A percentile compares a stretch with the other conserved stretches of the same genome.
Conservation (phyloP, 1,284 basidiomycete genomes). For the Ceratobasidium sp. region DNA sequence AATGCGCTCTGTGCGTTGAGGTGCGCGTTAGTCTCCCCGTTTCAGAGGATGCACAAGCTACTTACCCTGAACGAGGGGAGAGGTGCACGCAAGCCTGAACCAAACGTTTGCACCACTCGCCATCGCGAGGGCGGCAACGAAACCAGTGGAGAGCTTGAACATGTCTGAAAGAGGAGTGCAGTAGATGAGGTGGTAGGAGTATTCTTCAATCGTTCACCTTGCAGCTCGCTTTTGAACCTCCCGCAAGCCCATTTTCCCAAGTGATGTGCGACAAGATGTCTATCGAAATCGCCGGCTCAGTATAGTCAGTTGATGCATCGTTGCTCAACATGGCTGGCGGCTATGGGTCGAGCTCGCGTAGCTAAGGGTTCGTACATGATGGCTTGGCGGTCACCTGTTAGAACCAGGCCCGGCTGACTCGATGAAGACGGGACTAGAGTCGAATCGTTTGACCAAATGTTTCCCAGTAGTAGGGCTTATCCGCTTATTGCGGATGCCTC, state of each 20-base stretch:
- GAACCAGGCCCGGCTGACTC: background rate
- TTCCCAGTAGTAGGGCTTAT: too few species aligned
- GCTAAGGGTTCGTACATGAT: too few species aligned
- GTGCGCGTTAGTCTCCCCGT: background rate
- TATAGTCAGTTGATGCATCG: background rate
- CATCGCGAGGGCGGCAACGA: conserved; percentile 50
- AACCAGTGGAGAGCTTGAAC: conserved; percentile 25
- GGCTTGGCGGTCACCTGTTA: too few species aligned
- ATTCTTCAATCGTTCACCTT: background rate
- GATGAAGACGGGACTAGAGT: background rate
- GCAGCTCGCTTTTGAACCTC: background rate
- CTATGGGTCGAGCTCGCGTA: background rate
- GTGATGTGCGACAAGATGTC: background rate
- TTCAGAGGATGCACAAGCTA: background rate
- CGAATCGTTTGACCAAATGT: too few species aligned
- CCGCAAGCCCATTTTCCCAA: too few species aligned
- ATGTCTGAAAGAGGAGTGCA: background rate
- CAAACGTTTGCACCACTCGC: conserved; percentile 56
- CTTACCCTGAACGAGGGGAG: conserved; percentile 57
- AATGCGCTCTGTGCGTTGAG: conserved; percentile 56
- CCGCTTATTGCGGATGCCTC: background rate
- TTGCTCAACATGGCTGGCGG: conserved; percentile 12
- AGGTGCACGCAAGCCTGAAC: conserved; percentile 62
- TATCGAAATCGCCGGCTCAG: background rate
- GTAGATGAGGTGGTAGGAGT: background rate